Evolutionary conservation across 2,329 filamentous ascomycete species (phyloP), one percentile per base, ranked within the genome.

Genomic region (Pestalotiopsis sp.): DNA sequence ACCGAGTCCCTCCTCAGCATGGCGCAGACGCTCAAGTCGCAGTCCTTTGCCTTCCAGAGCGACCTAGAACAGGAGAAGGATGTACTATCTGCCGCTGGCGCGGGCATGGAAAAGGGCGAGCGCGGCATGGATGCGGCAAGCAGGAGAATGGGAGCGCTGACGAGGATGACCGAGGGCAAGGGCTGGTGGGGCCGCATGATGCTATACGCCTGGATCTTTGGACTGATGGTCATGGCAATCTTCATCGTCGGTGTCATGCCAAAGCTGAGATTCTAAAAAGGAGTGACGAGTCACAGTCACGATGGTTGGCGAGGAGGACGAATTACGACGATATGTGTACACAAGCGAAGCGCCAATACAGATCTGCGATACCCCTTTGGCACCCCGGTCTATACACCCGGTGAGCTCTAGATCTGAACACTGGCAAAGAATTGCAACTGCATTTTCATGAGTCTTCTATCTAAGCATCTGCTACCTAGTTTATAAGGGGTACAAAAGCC

Each of bases 161-260:
- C 89, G 73, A 87, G 87, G 66, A 94, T 97, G 90, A 94, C 92
- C 17, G 95, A 98, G 82, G 95, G 94, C 3, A 91, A 92, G 77
- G 94, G 94, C 0, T 97, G 92, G 92, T 94, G 88, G 89, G 94
- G 92, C 5, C 84, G 95, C 66, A 88, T 97, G 84, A 85, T 95
- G 81, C 84, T 98, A 70, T 97, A 96, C 83, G 91, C 85, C 52
- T 92, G 93, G 86, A 94, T 98, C 63, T 92, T 91, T 75, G 93
- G 89, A 38, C 80, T 98, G 71, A 95, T 94, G 91, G 75, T 97
- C n/a, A 81, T 89, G 31, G 87, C 94, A 20, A 83, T 97, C 45
- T 74, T 97, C 77, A 80, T 98, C 72, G 95, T 98, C 13, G 95
- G 95, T 83, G 86, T 95, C 64, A 83, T 94, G 77, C 95, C 95